Base-by-base conservation (phyloP, 441 rosid species). In the Sinapis alba region DNA sequence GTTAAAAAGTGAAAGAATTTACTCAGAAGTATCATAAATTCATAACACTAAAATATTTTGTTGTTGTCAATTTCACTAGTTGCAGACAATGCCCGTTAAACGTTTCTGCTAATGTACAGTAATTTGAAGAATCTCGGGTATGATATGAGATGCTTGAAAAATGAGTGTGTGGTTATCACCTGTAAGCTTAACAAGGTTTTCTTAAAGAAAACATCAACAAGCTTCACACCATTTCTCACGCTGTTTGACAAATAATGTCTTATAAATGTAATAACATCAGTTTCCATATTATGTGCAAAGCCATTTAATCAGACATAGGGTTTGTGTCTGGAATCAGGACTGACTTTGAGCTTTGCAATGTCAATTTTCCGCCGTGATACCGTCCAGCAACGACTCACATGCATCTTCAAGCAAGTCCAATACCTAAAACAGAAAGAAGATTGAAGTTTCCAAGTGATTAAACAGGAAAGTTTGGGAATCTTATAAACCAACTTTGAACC, bases 401-500 rank as follows among this genome's bases (percentile, higher is more conserved):
- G 96, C 96, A 86, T 95, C 98, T 81, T 89, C 97, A 73, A 92
- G 98, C 74, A 92, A 66, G 81, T 92, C 93, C 78, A 94, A 72
- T 62, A 92, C 99, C 98, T 92, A 84, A 58, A 16, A 58, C 34
- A 15, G 59, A 61, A 45, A 36, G 16, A 26, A n/a, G 50, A 47
- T 30, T 74, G 20, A n/a, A 19, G 10, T 43, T 30, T 15, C 34
- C 7, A 4, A 16, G n/a, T 4, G 41, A 28, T 28, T 36, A 60
- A 60, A 16, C 7, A 60, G 7, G 64, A 28, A 57, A 24, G 7
- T 24, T 56, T 57, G 10, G 16, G 32, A 23, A 57, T 20, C 24
- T 20, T 30, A 50, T 10, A 56, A 56, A 54, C 68, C 26, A 54
- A 38, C n/a, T n/a, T 2, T 23, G 5, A 62, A 21, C 62, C 38